Percentiles rank a stretch among this genome's conserved stretches.
Evolutionary conservation across 352 stramenopile species (phyloP).

Genomic region (Pelagophyceae sp.): DNA sequence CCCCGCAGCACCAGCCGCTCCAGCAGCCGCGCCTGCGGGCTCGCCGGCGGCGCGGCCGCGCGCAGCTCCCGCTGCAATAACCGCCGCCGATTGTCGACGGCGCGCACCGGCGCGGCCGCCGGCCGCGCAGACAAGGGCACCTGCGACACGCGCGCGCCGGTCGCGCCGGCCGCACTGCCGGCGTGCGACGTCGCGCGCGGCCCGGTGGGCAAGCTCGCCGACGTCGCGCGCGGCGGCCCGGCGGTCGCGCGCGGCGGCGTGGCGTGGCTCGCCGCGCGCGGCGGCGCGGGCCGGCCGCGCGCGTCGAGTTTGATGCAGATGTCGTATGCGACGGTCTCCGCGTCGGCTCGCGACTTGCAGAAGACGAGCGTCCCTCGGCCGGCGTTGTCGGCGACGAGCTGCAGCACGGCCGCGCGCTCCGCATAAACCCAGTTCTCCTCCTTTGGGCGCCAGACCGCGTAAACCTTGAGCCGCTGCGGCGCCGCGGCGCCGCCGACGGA

Average conservation of each 20-base stretch:
- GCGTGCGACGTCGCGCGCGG: no score
- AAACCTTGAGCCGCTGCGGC: neutral
- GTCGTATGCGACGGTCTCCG: neutral
- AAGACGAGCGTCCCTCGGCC: neutral
- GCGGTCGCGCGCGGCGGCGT: neutral
- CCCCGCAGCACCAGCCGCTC: constrained; percentile 23
- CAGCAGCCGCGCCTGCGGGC: neutral
- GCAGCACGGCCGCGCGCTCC: neutral
- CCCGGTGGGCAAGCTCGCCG: neutral
- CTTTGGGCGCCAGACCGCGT: neutral
- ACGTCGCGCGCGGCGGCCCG: no score
- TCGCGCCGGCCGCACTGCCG: no score
- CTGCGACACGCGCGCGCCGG: no score
- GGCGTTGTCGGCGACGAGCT: neutral
- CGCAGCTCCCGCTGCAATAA: neutral
- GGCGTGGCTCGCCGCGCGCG: no score
- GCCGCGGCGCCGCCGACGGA: neutral
- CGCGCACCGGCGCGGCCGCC: no score
- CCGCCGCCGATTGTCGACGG: no score
- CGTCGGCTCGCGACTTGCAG: neutral
- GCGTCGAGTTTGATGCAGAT: neutral
- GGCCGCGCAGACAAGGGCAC: no score
- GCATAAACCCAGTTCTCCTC: neutral
- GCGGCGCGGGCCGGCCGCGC: no score
- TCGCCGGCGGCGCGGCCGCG: neutral